Evolutionary conservation across 176 grass and related monocot genomes (phyloP).

Genomic region (Urochloa ruziziensis): DNA sequence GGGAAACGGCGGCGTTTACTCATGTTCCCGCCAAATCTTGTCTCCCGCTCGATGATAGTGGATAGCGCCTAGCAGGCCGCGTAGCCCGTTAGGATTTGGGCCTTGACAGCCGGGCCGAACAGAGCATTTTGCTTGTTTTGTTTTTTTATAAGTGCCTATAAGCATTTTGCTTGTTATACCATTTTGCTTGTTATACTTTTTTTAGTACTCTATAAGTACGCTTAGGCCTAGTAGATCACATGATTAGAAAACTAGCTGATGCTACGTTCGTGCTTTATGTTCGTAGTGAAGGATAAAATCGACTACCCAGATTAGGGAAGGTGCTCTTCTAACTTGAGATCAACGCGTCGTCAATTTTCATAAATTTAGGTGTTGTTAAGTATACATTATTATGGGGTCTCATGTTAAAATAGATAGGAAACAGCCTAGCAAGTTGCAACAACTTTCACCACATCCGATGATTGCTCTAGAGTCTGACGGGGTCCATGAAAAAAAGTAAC

Average conservation of each 20-base stretch:
- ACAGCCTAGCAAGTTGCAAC: neutral
- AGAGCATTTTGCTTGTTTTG: no score
- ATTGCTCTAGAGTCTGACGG: neutral
- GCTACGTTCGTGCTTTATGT: no score
- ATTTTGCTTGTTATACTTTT: no score
- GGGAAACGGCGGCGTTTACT: neutral
- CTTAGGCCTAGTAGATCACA: no score
- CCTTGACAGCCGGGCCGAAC: no score
- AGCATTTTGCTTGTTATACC: no score
- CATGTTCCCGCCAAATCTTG: conserved; percentile 41
- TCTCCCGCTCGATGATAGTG: no score
- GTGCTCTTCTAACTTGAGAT: neutral
- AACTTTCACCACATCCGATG: neutral
- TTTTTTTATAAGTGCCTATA: no score
- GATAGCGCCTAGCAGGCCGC: neutral
- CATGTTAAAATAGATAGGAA: neutral
- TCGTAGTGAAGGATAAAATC: no score
- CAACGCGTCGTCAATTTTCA: neutral
- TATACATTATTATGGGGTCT: neutral
- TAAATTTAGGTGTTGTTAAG: neutral
- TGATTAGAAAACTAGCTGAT: neutral
- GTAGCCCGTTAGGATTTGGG: neutral
- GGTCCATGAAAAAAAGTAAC: neutral
- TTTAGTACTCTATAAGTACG: no score
- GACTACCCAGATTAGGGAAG: no score